Evolutionary conservation across 1,284 basidiomycete species (phyloP), one percentile per base, ranked within the genome.

Genomic region (Leccinum pachyderme): DNA sequence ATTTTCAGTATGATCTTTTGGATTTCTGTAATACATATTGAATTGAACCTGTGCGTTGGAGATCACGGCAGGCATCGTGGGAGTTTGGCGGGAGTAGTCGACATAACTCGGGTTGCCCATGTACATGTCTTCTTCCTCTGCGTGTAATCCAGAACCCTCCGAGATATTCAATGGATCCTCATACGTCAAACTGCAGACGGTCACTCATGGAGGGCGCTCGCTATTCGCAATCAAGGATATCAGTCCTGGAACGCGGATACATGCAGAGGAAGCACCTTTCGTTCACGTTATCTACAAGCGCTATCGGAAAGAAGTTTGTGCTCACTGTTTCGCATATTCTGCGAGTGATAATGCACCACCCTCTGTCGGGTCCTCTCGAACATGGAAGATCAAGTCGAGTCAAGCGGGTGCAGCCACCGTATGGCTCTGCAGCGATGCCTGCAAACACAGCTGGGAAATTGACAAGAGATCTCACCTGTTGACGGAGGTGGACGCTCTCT

Each of bases 281-380:
- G 75, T 77, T 1, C 72, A 73, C 27, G 78, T 81, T 35, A 72
- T 84, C 44, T 78, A 77, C 63, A 77, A 72, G 55, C 76, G 76
- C 56, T 86, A 85, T 59, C 75, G 82, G 47, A 83, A 81, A 64
- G 84, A 85, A 65, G 82, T 85, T 50, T 87, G 85, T 59, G 79
- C 77, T 11, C 72, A 79, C 62, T 87, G 85, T 66, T 86, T 83
- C 64, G 73, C 76, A 37, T 85, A 86, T 61, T 75, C 83, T 32
- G 78, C 79, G 55, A 82, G 81, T 68, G 68, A 68, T 43, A 22
- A 61, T 22, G 58, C 53, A 0, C 52, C 55, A 11, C 52, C 41
- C 11, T 52, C 43, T n/a, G 58, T 66, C 33, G 50, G 51, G 35
- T 25, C 56, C 22, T 63, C 62, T 37, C 68, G 71, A 18, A 62